Conservation (phyloP, 1,284 basidiomycete species). For the Ganoderma resinaceum region DNA sequence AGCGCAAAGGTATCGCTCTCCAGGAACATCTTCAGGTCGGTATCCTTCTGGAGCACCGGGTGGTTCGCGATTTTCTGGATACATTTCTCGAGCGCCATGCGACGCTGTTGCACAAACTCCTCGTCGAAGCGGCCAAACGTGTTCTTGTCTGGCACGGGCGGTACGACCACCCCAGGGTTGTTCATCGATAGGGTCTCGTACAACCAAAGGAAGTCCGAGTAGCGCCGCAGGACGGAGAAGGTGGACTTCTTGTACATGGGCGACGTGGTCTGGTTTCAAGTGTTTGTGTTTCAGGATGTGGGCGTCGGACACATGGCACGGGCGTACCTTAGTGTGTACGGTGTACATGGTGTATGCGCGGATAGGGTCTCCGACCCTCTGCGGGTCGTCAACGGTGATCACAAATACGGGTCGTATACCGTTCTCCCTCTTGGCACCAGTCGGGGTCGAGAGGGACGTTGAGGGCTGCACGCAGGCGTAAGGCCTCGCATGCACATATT, state of each 20-base stretch:
- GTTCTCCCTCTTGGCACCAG: slow-evolving; percentile 41
- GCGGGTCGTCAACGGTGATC: slow-evolving; percentile 91
- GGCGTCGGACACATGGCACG: not conserved
- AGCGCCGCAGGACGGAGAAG: slow-evolving; percentile 93
- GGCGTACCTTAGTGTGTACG: slow-evolving; percentile 80
- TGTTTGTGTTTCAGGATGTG: not conserved
- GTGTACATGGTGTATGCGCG: slow-evolving; percentile 95
- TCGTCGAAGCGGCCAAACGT: slow-evolving; percentile 91
- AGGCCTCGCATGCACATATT: not conserved
- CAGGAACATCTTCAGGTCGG: slow-evolving; percentile 87
- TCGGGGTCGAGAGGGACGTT: slow-evolving; percentile 14
- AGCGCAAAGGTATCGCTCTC: slow-evolving; percentile 87
- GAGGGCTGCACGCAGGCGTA: slow-evolving; percentile 24
- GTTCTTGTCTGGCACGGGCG: slow-evolving; percentile 96
- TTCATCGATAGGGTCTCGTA: slow-evolving; percentile 90
- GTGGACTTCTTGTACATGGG: slow-evolving; percentile 81
- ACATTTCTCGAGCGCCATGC: slow-evolving; percentile 87
- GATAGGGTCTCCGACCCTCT: slow-evolving; percentile 92
- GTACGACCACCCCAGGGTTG: slow-evolving; percentile 97
- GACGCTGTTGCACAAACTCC: slow-evolving; percentile 86
- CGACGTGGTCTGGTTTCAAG: slow-evolving; percentile 72
- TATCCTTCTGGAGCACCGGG: slow-evolving; percentile 84
- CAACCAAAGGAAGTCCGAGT: slow-evolving; percentile 97
- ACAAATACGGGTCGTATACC: slow-evolving; percentile 70
- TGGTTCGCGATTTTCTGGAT: slow-evolving; percentile 90